Evolutionary conservation across 768 basidiomycete genomes (phyloP).

Genomic region (Trametes villosa): DNA sequence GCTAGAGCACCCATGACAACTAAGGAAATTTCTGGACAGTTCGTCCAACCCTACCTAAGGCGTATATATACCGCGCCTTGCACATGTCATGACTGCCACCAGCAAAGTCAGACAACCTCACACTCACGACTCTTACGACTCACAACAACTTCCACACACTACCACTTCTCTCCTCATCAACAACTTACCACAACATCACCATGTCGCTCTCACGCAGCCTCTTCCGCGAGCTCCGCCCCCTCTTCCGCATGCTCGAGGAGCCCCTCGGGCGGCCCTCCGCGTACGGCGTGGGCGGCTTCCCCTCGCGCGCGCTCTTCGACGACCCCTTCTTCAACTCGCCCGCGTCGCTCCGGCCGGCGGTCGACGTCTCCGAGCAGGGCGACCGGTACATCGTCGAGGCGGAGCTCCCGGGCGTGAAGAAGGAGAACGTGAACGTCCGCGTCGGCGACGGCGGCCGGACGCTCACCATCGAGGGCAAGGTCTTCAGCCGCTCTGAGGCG

Average conservation of each 20-base stretch:
- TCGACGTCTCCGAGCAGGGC: conserved; percentile 71
- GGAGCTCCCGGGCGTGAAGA: conserved; percentile 78
- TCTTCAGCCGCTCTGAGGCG: conserved; percentile 37
- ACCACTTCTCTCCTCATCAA: not conserved
- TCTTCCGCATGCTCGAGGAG: conserved; percentile 79
- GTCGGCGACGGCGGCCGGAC: conserved; percentile 73
- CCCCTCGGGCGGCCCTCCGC: conserved; percentile 51
- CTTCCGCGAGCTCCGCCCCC: conserved; percentile 71
- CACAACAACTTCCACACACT: not conserved
- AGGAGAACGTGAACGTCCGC: conserved; percentile 73
- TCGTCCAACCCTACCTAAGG: not conserved
- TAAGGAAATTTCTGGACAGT: conserved; percentile 7
- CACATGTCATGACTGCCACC: not conserved
- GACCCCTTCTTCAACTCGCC: conserved; percentile 53
- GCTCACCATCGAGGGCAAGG: conserved; percentile 72
- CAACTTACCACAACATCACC: not conserved
- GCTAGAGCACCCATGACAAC: not conserved
- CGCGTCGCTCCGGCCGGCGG: conserved; percentile 49
- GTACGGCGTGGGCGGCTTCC: conserved; percentile 30
- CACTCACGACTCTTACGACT: not conserved
- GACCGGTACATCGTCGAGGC: conserved; percentile 72
- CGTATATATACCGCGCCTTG: not conserved
- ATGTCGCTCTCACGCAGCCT: conserved; percentile 37
- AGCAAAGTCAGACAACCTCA: not conserved
- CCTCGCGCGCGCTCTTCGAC: conserved; percentile 46